phyloP scores from a whole-genome alignment of 495 filamentous ascomycete genomes.

The Penicillium roqueforti region DNA sequence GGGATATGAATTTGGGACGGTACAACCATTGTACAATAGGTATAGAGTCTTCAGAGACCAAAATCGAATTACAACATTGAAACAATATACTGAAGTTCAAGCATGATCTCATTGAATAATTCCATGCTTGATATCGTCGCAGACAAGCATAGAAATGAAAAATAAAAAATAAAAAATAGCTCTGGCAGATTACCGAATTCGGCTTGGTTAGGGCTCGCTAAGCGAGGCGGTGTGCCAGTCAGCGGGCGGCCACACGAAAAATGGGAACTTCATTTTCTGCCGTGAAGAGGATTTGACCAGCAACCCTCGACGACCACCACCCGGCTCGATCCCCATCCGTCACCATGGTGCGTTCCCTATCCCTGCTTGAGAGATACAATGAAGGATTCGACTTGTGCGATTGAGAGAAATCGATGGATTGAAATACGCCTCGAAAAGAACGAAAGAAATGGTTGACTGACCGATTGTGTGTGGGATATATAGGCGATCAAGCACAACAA shows the following conservation, averaged over 20 bases:
- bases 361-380: constrained; percentile 5
- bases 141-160: background rate
- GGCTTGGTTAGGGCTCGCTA: constrained; percentile 48
- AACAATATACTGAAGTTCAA: background rate
- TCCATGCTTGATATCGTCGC: background rate
- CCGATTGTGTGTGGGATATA: constrained; percentile 31
- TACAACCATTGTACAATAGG: constrained; percentile 23
- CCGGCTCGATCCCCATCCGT: constrained; percentile 59
- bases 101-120: background rate
- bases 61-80: background rate
- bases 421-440: constrained; percentile 5
- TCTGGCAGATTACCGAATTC: constrained; percentile 22
- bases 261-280: constrained; percentile 32
- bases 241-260: constrained; percentile 49
- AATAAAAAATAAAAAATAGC: constrained; percentile 10
- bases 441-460: constrained; percentile 28
- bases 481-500: constrained; percentile 99
- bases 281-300: constrained; percentile 48
- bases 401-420: constrained; percentile 6
- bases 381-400: constrained; percentile 10
- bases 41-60: constrained; percentile 15
- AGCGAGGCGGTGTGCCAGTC: constrained; percentile 41
- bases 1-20: constrained; percentile 2
- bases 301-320: constrained; percentile 49
- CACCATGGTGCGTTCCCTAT: constrained; percentile 57